These are phyloP conservation scores for Cytospora mali DNA, from an alignment of 2,329 filamentous ascomycete species.

Conservation along the genomic window DNA sequence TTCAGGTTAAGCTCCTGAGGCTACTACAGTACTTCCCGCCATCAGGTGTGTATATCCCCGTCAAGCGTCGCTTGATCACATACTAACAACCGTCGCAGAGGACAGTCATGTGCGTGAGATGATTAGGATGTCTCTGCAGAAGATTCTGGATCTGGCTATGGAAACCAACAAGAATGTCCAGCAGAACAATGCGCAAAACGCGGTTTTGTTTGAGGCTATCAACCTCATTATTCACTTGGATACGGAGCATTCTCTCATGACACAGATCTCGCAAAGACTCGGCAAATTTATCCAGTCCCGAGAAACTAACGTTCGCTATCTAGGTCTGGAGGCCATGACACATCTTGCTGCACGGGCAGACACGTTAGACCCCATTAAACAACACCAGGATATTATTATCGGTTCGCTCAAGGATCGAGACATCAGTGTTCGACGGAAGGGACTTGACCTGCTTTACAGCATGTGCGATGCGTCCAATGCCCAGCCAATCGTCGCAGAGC, in stretches of 20 bases:
- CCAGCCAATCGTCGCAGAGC: conserved; percentile 87
- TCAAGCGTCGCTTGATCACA: background rate
- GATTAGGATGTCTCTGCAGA: conserved; percentile 88
- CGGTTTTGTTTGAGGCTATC: conserved; percentile 96
- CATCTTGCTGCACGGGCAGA: conserved; percentile 93
- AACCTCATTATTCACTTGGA: conserved; percentile 98
- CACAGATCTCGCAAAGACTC: conserved; percentile 87
- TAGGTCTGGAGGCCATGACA: conserved; percentile 96
- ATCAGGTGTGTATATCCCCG: conserved; percentile 55
- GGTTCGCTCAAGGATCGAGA: conserved; percentile 92
- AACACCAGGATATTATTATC: conserved; percentile 94
- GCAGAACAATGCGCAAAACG: conserved; percentile 98
- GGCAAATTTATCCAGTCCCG: conserved; percentile 96
- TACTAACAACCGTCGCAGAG: conserved; percentile 55
- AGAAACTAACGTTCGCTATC: conserved; percentile 95
- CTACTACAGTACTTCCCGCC: conserved; percentile 95
- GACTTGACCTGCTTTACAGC: conserved; percentile 94
- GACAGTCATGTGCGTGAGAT: conserved; percentile 90
- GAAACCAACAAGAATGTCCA: conserved; percentile 98
- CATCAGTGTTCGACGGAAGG: conserved; percentile 95
- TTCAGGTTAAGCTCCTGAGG: conserved; percentile 91
- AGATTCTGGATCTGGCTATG: conserved; percentile 87
- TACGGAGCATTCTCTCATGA: conserved; percentile 91
- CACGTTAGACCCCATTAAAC: conserved; percentile 95
- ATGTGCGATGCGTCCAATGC: conserved; percentile 99